Conservation (phyloP, 768 basidiomycete genomes). For the Pleurotus cornucopiae region DNA sequence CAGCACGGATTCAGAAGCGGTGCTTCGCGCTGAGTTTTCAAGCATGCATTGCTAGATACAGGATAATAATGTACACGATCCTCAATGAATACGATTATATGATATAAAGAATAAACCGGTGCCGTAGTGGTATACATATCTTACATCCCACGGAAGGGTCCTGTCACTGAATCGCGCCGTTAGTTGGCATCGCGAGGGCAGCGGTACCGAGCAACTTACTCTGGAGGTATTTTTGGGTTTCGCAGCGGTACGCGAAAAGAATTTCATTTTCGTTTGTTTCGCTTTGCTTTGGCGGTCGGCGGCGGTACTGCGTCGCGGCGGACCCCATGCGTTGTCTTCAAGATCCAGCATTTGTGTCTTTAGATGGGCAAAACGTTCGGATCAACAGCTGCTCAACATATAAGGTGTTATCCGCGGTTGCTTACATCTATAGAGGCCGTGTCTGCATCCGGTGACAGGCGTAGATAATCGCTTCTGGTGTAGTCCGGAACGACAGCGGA, state of each 20-base stretch:
- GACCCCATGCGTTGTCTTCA: constrained; percentile 37
- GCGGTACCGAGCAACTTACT: neutral
- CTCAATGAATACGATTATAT: no score
- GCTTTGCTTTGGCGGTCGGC: neutral
- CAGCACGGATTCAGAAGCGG: no score
- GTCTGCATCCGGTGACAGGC: constrained; percentile 2
- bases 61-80: no score
- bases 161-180: no score
- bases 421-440: constrained; percentile 7
- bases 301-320: constrained; percentile 20
- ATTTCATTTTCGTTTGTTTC: neutral
- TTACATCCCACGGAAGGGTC: no score
- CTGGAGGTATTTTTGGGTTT: neutral
- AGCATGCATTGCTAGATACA: no score
- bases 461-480: neutral
- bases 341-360: constrained; percentile 23
- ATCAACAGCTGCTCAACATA: neutral
- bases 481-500: neutral
- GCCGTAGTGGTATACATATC: no score
- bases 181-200: no score
- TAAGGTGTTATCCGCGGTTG: neutral
- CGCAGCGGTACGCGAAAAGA: neutral
- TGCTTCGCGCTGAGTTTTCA: no score
- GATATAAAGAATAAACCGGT: no score
- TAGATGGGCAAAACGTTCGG: neutral